phyloP scores from a whole-genome alignment of 23 red algal genomes.

The Chondrus crispus region DNA sequence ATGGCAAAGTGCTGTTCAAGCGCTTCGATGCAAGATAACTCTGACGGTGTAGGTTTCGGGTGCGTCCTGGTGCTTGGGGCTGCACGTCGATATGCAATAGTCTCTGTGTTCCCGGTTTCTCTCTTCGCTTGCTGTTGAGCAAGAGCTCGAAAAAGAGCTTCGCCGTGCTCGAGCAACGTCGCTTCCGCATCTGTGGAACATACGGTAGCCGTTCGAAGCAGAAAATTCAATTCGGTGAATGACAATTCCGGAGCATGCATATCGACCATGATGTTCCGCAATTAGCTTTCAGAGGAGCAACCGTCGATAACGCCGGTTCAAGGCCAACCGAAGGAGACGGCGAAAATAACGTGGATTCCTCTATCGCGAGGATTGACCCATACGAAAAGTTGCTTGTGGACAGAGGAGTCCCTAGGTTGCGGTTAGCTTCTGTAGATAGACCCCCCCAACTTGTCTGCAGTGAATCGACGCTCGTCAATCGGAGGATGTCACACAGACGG shows the following conservation, averaged over 20 bases:
- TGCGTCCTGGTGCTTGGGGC: not conserved
- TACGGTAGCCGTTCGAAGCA: not conserved
- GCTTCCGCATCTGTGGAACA: not conserved
- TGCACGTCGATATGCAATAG: slow-evolving; percentile 13
- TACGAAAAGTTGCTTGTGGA: too few relatives aligned
- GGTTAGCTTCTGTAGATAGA: too few relatives aligned
- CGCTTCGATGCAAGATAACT: slow-evolving; percentile 29
- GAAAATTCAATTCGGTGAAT: not conserved
- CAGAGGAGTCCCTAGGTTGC: too few relatives aligned
- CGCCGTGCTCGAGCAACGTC: slow-evolving; percentile 20
- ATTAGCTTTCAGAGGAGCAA: not conserved
- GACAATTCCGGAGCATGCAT: not conserved
- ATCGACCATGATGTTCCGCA: not conserved
- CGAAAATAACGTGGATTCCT: too few relatives aligned
- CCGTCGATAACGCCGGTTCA: too few relatives aligned
- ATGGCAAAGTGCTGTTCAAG: slow-evolving; percentile 11
- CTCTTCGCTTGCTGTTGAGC: not conserved
- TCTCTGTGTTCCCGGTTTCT: not conserved
- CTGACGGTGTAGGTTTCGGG: slow-evolving; percentile 36
- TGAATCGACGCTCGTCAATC: too few relatives aligned
- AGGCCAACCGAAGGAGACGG: too few relatives aligned
- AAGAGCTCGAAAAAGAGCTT: slow-evolving; percentile 15
- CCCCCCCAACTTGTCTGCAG: too few relatives aligned
- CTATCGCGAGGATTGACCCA: too few relatives aligned
- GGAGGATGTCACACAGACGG: too few relatives aligned